These are phyloP conservation scores for Trypanosoma brucei DNA, from an alignment of 208 protist genomes.

Conservation along the genomic window DNA sequence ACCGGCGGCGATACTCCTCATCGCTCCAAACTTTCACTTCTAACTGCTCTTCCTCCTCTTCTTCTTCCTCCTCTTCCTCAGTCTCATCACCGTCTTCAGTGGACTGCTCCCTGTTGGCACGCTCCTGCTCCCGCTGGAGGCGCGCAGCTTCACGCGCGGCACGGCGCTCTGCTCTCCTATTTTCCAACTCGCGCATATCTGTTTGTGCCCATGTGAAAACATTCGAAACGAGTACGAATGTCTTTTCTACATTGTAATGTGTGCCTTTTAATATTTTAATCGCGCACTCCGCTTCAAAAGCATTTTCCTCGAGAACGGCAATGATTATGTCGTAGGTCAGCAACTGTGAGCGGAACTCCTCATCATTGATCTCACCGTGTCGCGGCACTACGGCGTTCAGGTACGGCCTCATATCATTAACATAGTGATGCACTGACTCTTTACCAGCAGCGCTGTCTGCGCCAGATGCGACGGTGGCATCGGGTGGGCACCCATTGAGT, in stretches of 20 bases:
- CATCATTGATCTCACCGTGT: conserved; percentile 61
- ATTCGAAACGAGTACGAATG: conserved; percentile 88
- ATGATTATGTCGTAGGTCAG: conserved; percentile 84
- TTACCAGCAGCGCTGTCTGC: background rate
- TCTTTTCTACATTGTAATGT: conserved; percentile 90
- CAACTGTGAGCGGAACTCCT: conserved; percentile 48
- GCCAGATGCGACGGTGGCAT: too few relatives aligned
- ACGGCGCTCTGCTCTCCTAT: conserved; percentile 28
- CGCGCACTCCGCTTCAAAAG: conserved; percentile 78
- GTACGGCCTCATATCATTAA: conserved; percentile 29
- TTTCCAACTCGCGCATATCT: conserved; percentile 41
- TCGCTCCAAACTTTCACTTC: conserved; percentile 74
- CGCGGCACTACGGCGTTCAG: conserved; percentile 53
- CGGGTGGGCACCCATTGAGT: too few relatives aligned
- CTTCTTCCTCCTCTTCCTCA: conserved; percentile 29
- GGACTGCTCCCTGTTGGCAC: background rate
- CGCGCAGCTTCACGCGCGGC: conserved; percentile 41
- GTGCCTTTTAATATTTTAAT: conserved; percentile 73
- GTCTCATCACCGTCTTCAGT: conserved; percentile 27
- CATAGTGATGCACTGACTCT: background rate
- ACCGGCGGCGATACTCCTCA: conserved; percentile 79
- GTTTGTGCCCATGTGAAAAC: conserved; percentile 84
- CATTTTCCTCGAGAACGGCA: conserved; percentile 74
- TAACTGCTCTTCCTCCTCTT: conserved; percentile 50
- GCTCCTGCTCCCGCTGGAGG: conserved; percentile 25